Conservation (phyloP, 106 monocot genomes). For the Acorus calamus region DNA sequence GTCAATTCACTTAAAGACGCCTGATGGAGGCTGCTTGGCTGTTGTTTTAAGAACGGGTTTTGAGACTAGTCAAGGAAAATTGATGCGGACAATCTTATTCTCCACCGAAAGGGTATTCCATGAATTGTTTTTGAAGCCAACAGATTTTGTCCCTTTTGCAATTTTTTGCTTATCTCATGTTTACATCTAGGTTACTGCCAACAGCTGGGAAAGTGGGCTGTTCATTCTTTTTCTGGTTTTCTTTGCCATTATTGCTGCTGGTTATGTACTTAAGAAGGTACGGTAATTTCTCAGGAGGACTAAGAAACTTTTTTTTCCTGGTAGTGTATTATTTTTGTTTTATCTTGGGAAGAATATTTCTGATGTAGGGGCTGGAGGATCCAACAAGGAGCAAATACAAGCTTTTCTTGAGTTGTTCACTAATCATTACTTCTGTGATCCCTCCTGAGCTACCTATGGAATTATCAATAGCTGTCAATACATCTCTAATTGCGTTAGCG, state of each 20-base stretch:
- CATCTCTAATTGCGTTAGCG: constrained; percentile 96
- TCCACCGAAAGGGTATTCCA: constrained; percentile 83
- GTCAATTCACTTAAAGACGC: constrained; percentile 71
- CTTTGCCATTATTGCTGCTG: constrained; percentile 97
- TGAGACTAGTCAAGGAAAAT: constrained; percentile 95
- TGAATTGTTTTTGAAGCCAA: background rate
- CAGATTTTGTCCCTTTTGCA: background rate
- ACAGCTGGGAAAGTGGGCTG: constrained; percentile 94
- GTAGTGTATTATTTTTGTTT: background rate
- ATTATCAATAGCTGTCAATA: constrained; percentile 99
- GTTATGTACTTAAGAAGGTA: constrained; percentile 99
- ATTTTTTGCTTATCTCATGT: background rate
- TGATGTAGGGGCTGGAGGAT: constrained; percentile 79
- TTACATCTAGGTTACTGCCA: constrained; percentile 79
- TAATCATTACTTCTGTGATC: constrained; percentile 96
- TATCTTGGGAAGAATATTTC: background rate
- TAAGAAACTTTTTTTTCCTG: background rate
- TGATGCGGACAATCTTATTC: constrained; percentile 97
- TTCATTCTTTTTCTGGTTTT: constrained; percentile 96
- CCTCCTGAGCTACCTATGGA: constrained; percentile 99
- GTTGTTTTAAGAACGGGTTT: constrained; percentile 93
- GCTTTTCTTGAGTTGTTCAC: constrained; percentile 93
- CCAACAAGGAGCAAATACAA: constrained; percentile 99
- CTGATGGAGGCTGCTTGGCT: constrained; percentile 95
- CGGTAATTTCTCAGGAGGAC: background rate